Base-by-base conservation (phyloP, 768 basidiomycete species). In the Lactarius akahatsu region DNA sequence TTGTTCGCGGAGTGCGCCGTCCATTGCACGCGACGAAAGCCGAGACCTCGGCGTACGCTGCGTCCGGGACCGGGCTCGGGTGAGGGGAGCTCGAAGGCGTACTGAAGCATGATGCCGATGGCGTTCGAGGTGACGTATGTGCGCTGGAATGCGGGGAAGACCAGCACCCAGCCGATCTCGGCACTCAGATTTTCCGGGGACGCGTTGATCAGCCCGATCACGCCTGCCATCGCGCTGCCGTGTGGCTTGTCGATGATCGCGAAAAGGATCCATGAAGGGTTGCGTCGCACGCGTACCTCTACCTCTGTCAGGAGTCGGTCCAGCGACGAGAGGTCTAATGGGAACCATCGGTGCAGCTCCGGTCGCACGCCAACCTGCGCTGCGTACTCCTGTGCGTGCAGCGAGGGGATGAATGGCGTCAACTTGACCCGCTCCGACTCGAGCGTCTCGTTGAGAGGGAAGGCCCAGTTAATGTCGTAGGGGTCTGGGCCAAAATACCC, bases 1-100 rank as follows among this genome's bases (percentile, higher is more conserved):
- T 36, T 20, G 63, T 86, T 85, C 45, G 67, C 28, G 2, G 73
- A 64, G 34, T 79, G 76, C 20, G 82, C 76, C 15, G 69, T 71
- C 80, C 81, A 86, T 65, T 76, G 77, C 18, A 83, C 81, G 28
- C 81, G 78, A n/a, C 84, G 78, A n/a, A 85, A 73, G 0, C 80
- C 80, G 2, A 81, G 69, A 7, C 80, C 80, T 5, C 70, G 71
- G 28, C 68, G 73, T 36, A 68, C 68, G n/a, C 43, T 7, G 59
- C 23, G 11, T 15, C 32, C 32, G n/a, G n/a, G n/a, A n/a, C n/a
- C 15, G 13, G 32, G 43, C 10, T 20, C 8, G n/a, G n/a, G n/a
- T n/a, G n/a, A n/a, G 36, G 66, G 58, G 8, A 74, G 59, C 10
- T 76, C 72, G 61, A 81, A 73, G 26, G 75, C 71, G 66, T 75